These are phyloP conservation scores for Phialophora tarda DNA, from an alignment of 2,329 filamentous ascomycete genomes.

Conservation along the genomic window DNA sequence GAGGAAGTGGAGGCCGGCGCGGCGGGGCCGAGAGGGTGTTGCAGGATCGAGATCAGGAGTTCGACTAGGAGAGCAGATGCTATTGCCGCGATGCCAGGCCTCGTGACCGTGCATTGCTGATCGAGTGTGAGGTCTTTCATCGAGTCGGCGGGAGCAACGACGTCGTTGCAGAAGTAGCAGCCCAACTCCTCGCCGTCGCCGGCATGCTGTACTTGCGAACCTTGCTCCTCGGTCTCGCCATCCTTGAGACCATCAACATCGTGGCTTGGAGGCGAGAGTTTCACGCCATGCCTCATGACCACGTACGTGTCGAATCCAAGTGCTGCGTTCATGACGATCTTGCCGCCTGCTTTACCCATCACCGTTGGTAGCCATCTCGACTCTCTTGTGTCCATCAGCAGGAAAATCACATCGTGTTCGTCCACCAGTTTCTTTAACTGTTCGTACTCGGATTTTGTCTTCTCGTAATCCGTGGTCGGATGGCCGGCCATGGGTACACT, in stretches of 20 bases:
- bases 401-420: conserved; percentile 87
- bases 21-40: conserved; percentile 69
- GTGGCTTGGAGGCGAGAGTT: conserved; percentile 52
- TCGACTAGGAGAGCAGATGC: conserved; percentile 92
- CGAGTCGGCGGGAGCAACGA: conserved; percentile 89
- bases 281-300: conserved; percentile 90
- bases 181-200: conserved; percentile 65
- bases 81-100: conserved; percentile 88
- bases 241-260: conserved; percentile 49
- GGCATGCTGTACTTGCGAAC: neutral
- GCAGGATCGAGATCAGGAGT: conserved; percentile 81
- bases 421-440: conserved; percentile 75
- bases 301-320: conserved; percentile 96
- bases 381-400: conserved; percentile 97
- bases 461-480: conserved; percentile 74
- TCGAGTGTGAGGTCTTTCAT: conserved; percentile 94
- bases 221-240: neutral
- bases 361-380: conserved; percentile 94
- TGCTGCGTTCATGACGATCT: conserved; percentile 96
- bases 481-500: conserved; percentile 96
- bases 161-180: conserved; percentile 98
- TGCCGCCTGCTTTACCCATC: conserved; percentile 89
- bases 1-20: conserved; percentile 46
- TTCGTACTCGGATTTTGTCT: conserved; percentile 75
- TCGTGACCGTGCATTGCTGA: conserved; percentile 96